A percentile compares a stretch with the other conserved stretches of the same genome.
phyloP scores from a whole-genome alignment of 208 protist species.

The Tritrichomonas foetus region DNA sequence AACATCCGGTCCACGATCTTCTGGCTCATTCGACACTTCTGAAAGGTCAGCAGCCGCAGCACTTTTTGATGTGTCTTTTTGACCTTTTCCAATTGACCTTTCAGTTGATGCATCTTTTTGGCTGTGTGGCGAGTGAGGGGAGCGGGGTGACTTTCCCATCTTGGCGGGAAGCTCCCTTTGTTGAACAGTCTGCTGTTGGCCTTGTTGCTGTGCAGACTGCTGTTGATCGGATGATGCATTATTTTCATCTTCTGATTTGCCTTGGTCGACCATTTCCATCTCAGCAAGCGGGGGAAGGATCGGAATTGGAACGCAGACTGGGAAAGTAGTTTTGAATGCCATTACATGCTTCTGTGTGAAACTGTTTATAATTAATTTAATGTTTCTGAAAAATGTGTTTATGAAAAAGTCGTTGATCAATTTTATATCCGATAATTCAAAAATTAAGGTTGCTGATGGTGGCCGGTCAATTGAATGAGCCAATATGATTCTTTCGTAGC shows the following conservation, averaged over 20 bases:
- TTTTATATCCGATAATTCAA: neutral
- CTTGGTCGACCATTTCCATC: neutral
- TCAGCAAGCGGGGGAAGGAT: neutral
- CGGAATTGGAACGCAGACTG: neutral
- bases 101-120: no score
- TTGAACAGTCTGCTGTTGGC: no score
- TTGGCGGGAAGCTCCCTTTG: no score
- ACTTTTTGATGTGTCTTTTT: neutral
- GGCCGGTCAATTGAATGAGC: neutral
- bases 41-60: no score
- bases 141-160: no score
- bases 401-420: conserved; percentile 10
- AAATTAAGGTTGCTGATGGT: neutral
- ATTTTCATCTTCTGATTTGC: neutral
- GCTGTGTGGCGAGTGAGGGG: no score
- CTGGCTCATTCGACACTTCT: neutral
- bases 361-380: conserved; percentile 13
- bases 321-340: neutral
- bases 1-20: neutral
- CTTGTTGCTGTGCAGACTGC: no score
- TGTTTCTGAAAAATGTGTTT: neutral
- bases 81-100: neutral
- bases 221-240: no score
- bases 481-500: neutral
- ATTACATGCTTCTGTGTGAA: neutral